Evolutionary conservation across 2,329 filamentous ascomycete genomes (phyloP), one percentile per base, ranked within the genome.

Genomic region (Ophiostoma perfectum): DNA sequence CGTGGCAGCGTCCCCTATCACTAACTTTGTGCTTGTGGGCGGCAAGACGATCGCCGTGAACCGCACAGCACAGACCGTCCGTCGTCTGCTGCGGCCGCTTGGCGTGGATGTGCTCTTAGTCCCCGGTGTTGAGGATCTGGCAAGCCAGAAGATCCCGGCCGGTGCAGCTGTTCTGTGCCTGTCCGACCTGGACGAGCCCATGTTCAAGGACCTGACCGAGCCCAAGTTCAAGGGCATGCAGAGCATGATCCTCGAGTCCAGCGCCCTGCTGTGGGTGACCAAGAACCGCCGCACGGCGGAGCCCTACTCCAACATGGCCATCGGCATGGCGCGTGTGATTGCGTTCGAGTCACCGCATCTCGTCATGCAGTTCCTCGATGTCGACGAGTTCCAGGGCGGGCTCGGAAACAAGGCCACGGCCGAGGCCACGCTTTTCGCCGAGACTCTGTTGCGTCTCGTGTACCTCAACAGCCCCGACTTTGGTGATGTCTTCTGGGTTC

Each of bases 221-320:
- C 63, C 63, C 45, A 70, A 70, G 42, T 72, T 75, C 38, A 49
- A 71, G 1, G 68, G 67, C 16, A 66, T 75, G 60, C 71, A 76
- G 66, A 49, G 9, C 47, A 67, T 70, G 52, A 36, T 67, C 36
- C 63, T 60, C 36, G 55, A 16, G 47, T 55, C 65, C 7, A 64
- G 65, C 11, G 70, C 69, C 36, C 66, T 74, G n/a, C 66, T 76
- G 11, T 76, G 74, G 74, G 70, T 75, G 11, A 75, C 72, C 7
- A 60, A 66, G 9, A 72, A 71, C 52, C 66, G 58, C 27, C 66
- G 45, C 38, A 70, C 55, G 1, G 69, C 70, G 7, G 60, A 71
- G 27, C 73, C 74, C 6, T 72, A 72, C 64, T 45, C 69, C 45
- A 72, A 70, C 68, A 72, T 73, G 67, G 70, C 67, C n/a, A 60